phyloP scores from a whole-genome alignment of 2,329 filamentous ascomycete genomes.

The Diaporthe ampelina region DNA sequence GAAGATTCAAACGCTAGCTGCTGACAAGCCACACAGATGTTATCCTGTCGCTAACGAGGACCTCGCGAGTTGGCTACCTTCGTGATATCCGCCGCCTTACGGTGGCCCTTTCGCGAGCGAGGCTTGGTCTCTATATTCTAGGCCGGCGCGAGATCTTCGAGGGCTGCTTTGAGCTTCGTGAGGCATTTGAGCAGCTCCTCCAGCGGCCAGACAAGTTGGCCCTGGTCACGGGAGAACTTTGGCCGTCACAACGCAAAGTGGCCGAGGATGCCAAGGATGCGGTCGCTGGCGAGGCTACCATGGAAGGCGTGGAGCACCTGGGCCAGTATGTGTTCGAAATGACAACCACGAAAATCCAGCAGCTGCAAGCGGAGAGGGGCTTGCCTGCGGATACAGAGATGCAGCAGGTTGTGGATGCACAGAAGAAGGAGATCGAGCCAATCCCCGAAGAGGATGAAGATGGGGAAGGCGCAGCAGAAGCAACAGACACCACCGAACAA shows the following conservation, averaged over 20 bases:
- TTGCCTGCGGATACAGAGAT: constrained; percentile 47
- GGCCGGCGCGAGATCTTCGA: constrained; percentile 92
- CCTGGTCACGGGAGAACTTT: constrained; percentile 89
- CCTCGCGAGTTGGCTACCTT: constrained; percentile 89
- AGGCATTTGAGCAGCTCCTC: constrained; percentile 85
- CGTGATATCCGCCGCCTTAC: constrained; percentile 94
- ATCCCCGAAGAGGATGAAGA: constrained; percentile 48
- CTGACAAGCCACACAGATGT: constrained; percentile 72
- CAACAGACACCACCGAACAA: constrained; percentile 46
- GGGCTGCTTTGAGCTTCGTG: constrained; percentile 86
- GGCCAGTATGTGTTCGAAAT: constrained; percentile 98
- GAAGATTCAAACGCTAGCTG: not conserved
- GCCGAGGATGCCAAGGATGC: constrained; percentile 61
- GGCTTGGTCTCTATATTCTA: constrained; percentile 91
- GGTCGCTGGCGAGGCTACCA: constrained; percentile 73
- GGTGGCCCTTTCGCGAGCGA: constrained; percentile 91
- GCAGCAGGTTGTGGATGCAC: constrained; percentile 44
- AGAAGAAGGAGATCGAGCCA: constrained; percentile 46
- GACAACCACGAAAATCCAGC: constrained; percentile 75
- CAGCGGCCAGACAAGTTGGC: constrained; percentile 84
- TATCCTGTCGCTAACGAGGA: constrained; percentile 92
- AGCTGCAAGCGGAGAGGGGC: constrained; percentile 59
- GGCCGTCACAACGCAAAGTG: constrained; percentile 73
- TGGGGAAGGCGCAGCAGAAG: constrained; percentile 43
- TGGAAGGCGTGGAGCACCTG: constrained; percentile 94